Evolutionary conservation across 768 basidiomycete genomes (phyloP).

Genomic region (Dioszegia hungarica): DNA sequence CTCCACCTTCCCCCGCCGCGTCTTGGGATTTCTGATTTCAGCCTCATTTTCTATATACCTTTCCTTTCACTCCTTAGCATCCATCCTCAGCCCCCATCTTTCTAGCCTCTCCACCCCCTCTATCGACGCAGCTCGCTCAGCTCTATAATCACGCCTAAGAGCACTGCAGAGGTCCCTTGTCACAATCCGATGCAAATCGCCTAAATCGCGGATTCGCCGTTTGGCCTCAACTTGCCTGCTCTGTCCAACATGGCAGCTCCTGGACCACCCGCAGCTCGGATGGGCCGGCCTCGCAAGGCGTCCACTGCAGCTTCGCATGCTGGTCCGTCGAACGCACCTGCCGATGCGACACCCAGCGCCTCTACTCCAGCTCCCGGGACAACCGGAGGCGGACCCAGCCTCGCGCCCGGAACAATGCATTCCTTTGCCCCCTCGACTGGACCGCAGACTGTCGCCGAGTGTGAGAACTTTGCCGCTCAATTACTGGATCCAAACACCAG

Average conservation of each 20-base stretch:
- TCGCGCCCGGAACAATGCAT: constrained; percentile 17
- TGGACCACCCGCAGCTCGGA: constrained; percentile 4
- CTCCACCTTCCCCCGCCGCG: not conserved
- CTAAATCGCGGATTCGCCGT: not conserved
- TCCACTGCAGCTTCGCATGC: constrained; percentile 28
- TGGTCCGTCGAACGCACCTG: not conserved
- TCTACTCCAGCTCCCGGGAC: constrained; percentile 17
- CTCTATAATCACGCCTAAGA: not conserved
- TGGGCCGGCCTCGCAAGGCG: constrained; percentile 33
- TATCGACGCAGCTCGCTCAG: not conserved
- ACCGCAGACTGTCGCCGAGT: constrained; percentile 41
- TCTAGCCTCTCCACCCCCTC: too few species aligned
- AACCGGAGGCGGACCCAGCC: constrained; percentile 2
- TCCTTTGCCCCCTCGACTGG: constrained; percentile 27
- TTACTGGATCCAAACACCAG: constrained; percentile 39
- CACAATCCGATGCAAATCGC: not conserved
- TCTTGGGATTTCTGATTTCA: not conserved
- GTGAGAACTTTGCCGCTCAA: constrained; percentile 42
- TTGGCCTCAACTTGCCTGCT: not conserved
- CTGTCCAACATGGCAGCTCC: constrained; percentile 7
- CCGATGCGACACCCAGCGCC: not conserved
- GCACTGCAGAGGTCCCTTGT: too few species aligned
- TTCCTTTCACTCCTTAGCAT: not conserved
- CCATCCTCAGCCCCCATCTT: not conserved
- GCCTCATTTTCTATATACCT: not conserved